Conservation (phyloP, 2,329 filamentous ascomycete species). For the Trichoderma koningiopsis region DNA sequence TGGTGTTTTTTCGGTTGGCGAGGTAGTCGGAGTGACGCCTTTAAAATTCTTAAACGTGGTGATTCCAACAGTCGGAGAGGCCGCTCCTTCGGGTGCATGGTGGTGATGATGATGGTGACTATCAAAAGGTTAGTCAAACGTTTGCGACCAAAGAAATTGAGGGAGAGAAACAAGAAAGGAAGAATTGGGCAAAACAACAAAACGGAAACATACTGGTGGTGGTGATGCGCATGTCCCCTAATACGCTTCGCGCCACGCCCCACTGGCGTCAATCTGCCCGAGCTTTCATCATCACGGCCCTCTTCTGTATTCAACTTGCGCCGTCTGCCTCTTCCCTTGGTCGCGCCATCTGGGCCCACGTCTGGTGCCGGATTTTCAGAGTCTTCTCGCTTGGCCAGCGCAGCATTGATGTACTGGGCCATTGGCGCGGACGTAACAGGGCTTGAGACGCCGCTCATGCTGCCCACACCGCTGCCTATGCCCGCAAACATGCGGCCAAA, state of each 20-base stretch:
- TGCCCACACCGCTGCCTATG: constrained; percentile 66
- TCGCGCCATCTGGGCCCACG: constrained; percentile 47
- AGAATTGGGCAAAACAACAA: neutral
- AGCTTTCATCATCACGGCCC: constrained; percentile 65
- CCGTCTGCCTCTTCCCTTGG: constrained; percentile 59
- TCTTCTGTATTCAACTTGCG: constrained; percentile 80
- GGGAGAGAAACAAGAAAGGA: neutral
- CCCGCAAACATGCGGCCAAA: constrained; percentile 94
- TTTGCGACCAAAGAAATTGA: neutral
- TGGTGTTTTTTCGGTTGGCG: constrained; percentile 46
- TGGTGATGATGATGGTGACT: constrained; percentile 61
- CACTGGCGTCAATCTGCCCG: constrained; percentile 62
- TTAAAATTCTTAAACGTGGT: constrained; percentile 55
- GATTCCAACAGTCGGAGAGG: constrained; percentile 46
- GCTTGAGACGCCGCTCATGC: constrained; percentile 52
- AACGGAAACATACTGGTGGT: constrained; percentile 61
- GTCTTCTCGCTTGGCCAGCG: constrained; percentile 56
- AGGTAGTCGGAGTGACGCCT: constrained; percentile 47
- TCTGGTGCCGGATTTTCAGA: constrained; percentile 48
- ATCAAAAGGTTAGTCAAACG: neutral
- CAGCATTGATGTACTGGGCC: constrained; percentile 51
- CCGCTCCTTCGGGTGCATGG: constrained; percentile 51
- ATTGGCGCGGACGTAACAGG: constrained; percentile 47
- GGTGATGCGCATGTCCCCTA: constrained; percentile 68
- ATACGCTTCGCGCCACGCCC: constrained; percentile 65